phyloP scores from a whole-genome alignment of 768 basidiomycete genomes.

The Serendipita sp. region DNA sequence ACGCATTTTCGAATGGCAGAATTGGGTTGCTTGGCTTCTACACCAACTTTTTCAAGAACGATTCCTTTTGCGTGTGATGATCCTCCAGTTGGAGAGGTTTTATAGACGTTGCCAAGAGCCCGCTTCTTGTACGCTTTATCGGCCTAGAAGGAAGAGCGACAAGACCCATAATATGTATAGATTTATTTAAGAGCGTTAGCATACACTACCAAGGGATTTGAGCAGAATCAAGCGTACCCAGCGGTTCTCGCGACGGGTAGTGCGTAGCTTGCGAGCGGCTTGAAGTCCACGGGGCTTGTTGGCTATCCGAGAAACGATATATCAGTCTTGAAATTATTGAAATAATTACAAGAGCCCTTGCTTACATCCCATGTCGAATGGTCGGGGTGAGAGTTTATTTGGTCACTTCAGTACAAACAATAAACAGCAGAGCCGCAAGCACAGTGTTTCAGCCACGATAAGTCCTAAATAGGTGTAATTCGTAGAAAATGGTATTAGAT shows the following conservation, averaged over 20 bases:
- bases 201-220: background rate
- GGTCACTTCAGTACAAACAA: background rate
- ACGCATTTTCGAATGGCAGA: constrained; percentile 99
- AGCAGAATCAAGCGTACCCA: constrained; percentile 48
- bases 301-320: constrained; percentile 30
- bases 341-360: background rate
- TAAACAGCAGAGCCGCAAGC: background rate
- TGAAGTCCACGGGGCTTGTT: constrained; percentile 99
- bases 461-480: background rate
- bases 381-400: background rate
- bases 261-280: constrained; percentile 96
- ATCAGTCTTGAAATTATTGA: constrained; percentile 5
- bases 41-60: constrained; percentile 98
- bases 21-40: constrained; percentile 99
- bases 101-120: constrained; percentile 97
- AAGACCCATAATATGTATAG: constrained; percentile 10
- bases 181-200: constrained; percentile 2
- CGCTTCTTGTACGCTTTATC: constrained; percentile 99
- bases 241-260: constrained; percentile 83
- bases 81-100: constrained; percentile 98
- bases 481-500: background rate
- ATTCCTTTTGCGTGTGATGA: constrained; percentile 99
- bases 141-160: constrained; percentile 37
- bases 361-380: background rate
- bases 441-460: background rate